Evolutionary conservation across 495 filamentous ascomycete genomes (phyloP).

Genomic region (Penicillium fimorum): DNA sequence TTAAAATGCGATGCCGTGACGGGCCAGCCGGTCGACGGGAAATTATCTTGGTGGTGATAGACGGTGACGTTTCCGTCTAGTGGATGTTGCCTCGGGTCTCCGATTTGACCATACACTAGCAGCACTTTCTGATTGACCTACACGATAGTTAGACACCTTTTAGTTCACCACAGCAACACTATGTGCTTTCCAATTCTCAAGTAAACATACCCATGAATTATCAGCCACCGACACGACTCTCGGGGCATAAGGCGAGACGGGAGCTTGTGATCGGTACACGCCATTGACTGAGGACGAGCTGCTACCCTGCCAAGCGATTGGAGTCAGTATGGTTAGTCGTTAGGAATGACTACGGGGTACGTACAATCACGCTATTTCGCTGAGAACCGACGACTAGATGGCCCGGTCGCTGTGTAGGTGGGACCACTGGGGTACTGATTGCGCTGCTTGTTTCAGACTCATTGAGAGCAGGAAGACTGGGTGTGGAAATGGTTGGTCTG

Average conservation of each 20-base stretch:
- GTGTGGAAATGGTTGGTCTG: slow-evolving; percentile 51
- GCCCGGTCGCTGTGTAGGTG: slow-evolving; percentile 43
- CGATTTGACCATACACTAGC: slow-evolving; percentile 74
- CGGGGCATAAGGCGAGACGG: slow-evolving; percentile 74
- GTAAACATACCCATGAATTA: slow-evolving; percentile 68
- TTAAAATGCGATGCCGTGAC: slow-evolving; percentile 88
- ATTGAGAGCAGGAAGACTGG: slow-evolving; percentile 53
- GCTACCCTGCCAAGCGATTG: slow-evolving; percentile 31
- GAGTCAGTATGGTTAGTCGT: neutral
- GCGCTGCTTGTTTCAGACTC: slow-evolving; percentile 38
- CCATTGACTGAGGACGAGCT: slow-evolving; percentile 53
- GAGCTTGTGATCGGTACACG: slow-evolving; percentile 49
- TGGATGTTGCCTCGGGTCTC: slow-evolving; percentile 64
- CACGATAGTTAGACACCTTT: slow-evolving; percentile 15
- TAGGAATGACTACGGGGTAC: slow-evolving; percentile 11
- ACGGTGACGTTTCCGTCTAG: slow-evolving; percentile 79
- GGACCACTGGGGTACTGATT: slow-evolving; percentile 35
- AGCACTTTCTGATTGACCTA: slow-evolving; percentile 90
- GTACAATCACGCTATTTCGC: slow-evolving; percentile 51
- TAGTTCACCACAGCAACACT: neutral
- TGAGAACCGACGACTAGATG: slow-evolving; percentile 45
- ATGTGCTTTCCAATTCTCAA: neutral
- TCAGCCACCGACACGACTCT: slow-evolving; percentile 73
- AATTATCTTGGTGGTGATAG: slow-evolving; percentile 77
- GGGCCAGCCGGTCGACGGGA: slow-evolving; percentile 78